These are phyloP conservation scores for Arachis stenosperma DNA, from an alignment of 306 rosid species.

Conservation along the genomic window DNA sequence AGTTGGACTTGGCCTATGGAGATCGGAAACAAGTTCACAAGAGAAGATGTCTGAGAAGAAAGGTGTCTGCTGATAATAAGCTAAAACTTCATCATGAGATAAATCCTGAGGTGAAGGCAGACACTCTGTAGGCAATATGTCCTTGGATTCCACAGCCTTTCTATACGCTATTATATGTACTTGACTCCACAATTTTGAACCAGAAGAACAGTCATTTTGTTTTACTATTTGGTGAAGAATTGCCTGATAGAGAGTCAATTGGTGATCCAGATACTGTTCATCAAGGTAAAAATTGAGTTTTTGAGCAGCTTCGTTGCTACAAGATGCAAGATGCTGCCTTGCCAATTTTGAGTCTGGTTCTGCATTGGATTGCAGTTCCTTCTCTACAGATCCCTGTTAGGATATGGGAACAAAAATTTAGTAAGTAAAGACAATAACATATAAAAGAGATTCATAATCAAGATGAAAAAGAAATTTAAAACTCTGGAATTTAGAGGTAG, in stretches of 20 bases:
- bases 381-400: conserved; percentile 53
- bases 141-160: conserved; percentile 49
- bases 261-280: conserved; percentile 64
- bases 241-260: conserved; percentile 80
- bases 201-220: conserved; percentile 59
- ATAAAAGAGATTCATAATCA: not conserved
- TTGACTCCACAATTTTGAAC: conserved; percentile 71
- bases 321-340: conserved; percentile 49
- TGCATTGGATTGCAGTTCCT: conserved; percentile 49
- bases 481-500: not conserved
- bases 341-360: conserved; percentile 51
- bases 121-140: conserved; percentile 40
- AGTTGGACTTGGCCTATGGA: conserved; percentile 74
- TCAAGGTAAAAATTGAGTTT: conserved; percentile 77
- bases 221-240: conserved; percentile 69
- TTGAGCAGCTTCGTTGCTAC: conserved; percentile 52
- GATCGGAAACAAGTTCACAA: conserved; percentile 73
- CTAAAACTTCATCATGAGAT: conserved; percentile 44
- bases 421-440: conserved; percentile 1
- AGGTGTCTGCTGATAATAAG: conserved; percentile 57
- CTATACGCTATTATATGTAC: conserved; percentile 73
- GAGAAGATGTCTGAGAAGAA: conserved; percentile 66
- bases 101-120: conserved; percentile 45
- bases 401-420: conserved; percentile 34
- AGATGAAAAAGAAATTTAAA: conserved; percentile 15